These are phyloP conservation scores for Millerozyma acaciae DNA, from an alignment of 805 yeast genomes.

Conservation along the genomic window DNA sequence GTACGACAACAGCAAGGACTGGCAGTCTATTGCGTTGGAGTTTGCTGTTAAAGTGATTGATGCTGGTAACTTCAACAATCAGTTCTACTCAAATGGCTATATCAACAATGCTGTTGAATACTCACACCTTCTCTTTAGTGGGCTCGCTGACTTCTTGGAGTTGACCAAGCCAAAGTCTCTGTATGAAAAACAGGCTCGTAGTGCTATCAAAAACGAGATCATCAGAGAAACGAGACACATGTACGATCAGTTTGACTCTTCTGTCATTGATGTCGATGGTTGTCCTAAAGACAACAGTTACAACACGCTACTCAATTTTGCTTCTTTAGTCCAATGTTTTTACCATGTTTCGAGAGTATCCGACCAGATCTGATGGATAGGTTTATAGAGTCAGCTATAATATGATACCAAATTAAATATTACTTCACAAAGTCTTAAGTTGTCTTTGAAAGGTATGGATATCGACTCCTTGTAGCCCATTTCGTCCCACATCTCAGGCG, in stretches of 20 bases:
- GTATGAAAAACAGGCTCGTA: slow-evolving; percentile 16
- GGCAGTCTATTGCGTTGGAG: slow-evolving; percentile 10
- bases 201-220: slow-evolving; percentile 13
- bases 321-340: slow-evolving; percentile 20
- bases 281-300: slow-evolving; percentile 9
- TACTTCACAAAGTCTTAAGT: slow-evolving; percentile 13
- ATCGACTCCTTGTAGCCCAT: slow-evolving; percentile 2
- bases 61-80: slow-evolving; percentile 14
- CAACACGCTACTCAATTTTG: slow-evolving; percentile 15
- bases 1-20: slow-evolving; percentile 2
- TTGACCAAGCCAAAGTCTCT: slow-evolving; percentile 11
- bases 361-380: slow-evolving; percentile 11
- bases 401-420: slow-evolving; percentile 8
- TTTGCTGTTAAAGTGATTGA: slow-evolving; percentile 11
- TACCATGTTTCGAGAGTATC: slow-evolving; percentile 14
- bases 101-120: slow-evolving; percentile 14
- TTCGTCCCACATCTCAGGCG: slow-evolving; percentile 9
- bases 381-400: neutral
- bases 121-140: slow-evolving; percentile 14
- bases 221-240: slow-evolving; percentile 19
- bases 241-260: slow-evolving; percentile 10
- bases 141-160: slow-evolving; percentile 14
- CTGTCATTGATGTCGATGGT: slow-evolving; percentile 1
- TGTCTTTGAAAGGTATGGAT: slow-evolving; percentile 13
- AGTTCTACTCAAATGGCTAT: slow-evolving; percentile 17